Evolutionary conservation across 2,329 filamentous ascomycete genomes (phyloP).

Genomic region (Talaromyces sp.): DNA sequence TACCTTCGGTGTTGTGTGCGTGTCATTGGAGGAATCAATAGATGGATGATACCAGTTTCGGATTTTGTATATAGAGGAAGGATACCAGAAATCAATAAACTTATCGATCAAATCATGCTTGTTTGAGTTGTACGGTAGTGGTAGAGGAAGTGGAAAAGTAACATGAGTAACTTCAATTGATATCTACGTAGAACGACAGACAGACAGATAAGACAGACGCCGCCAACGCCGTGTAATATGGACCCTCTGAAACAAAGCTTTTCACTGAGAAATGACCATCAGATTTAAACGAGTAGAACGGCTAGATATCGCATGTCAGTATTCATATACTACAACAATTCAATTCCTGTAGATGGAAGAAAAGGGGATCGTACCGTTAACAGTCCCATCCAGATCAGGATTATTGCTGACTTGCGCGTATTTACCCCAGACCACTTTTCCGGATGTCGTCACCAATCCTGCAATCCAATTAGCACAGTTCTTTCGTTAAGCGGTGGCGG

Average conservation of each 20-base stretch:
- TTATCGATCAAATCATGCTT: background rate
- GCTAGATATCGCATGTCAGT: background rate
- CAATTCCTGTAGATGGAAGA: background rate
- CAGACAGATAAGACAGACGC: background rate
- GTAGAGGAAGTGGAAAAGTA: background rate
- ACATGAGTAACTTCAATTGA: background rate
- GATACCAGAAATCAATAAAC: background rate
- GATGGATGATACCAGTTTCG: conserved; percentile 8
- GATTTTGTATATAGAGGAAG: conserved; percentile 4
- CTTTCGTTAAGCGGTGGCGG: background rate
- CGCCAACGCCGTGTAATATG: background rate
- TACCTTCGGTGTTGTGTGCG: background rate
- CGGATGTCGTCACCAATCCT: conserved; percentile 82
- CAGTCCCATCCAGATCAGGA: conserved; percentile 60
- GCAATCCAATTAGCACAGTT: background rate
- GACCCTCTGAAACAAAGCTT: background rate
- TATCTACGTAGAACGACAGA: background rate
- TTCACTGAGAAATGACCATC: background rate
- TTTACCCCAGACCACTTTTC: conserved; percentile 90
- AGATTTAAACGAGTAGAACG: conserved; percentile 16
- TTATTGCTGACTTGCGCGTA: conserved; percentile 66
- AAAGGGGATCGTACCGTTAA: conserved; percentile 47
- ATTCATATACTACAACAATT: background rate
- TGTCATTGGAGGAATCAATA: background rate
- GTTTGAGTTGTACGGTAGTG: background rate